A percentile compares a stretch with the other conserved stretches of the same genome.
Evolutionary conservation across 768 basidiomycete species (phyloP).

Genomic region (Lentinula sp.): DNA sequence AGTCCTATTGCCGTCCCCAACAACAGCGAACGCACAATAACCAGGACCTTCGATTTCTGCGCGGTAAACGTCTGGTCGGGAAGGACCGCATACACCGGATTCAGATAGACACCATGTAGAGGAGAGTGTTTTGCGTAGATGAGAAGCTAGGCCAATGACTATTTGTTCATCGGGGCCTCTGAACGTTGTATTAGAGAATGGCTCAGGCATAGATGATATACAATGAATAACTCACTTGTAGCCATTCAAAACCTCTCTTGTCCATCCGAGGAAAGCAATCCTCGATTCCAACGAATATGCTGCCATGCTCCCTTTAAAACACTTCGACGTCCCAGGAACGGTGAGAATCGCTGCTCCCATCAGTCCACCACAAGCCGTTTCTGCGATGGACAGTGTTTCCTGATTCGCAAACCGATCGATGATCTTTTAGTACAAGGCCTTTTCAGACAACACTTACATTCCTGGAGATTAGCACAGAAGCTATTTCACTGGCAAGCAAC

Average conservation of each 20-base stretch:
- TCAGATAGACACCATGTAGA: slow-evolving; percentile 3
- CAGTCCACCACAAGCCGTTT: not conserved
- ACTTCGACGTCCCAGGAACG: slow-evolving; percentile 1
- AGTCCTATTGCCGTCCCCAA: not conserved
- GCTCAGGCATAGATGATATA: not conserved
- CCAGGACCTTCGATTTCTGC: not conserved
- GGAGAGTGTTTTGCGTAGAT: not conserved
- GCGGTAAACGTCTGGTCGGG: not conserved
- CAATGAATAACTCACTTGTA: not conserved
- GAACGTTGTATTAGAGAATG: not conserved
- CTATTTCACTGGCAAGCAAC: not conserved
- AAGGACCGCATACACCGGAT: not conserved
- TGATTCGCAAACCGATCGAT: not conserved
- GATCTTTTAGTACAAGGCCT: not conserved
- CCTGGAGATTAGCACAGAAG: not conserved
- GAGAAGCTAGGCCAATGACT: not conserved
- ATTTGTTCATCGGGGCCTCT: slow-evolving; percentile 1
- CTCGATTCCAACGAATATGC: slow-evolving; percentile 2
- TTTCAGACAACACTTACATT: not conserved
- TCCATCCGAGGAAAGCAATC: slow-evolving; percentile 1
- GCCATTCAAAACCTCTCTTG: not conserved
- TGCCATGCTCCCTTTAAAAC: not conserved
- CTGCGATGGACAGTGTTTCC: slow-evolving; percentile 1
- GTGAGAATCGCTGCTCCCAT: not conserved
- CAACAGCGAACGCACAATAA: not conserved